These are phyloP conservation scores for Metschnikowia borealis DNA, from an alignment of 805 yeast genomes.

Conservation along the genomic window DNA sequence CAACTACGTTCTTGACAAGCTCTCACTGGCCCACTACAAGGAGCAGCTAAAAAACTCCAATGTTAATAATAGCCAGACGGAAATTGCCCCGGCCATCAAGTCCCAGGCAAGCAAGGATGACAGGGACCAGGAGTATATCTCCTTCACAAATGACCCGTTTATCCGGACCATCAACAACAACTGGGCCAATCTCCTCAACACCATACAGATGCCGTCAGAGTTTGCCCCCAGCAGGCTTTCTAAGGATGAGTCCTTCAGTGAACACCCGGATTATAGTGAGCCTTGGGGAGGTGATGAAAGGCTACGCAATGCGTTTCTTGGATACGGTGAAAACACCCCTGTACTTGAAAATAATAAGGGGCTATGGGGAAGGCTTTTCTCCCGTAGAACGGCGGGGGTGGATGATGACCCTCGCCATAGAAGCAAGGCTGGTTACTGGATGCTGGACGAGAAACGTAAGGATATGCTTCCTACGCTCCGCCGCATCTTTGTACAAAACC, in stretches of 20 bases:
- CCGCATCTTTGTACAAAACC: conserved; percentile 63
- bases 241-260: conserved; percentile 22
- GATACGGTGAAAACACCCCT: conserved; percentile 30
- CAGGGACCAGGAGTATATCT: conserved; percentile 30
- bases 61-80: conserved; percentile 21
- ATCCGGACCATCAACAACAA: conserved; percentile 38
- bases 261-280: conserved; percentile 42
- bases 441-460: conserved; percentile 57
- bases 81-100: conserved; percentile 7
- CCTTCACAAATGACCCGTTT: conserved; percentile 37
- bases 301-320: conserved; percentile 49
- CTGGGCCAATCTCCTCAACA: conserved; percentile 50
- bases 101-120: conserved; percentile 9
- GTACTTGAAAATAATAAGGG: conserved; percentile 19
- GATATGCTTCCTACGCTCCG: conserved; percentile 61
- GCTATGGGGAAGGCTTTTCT: conserved; percentile 13
- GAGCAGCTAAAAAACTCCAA: conserved; percentile 34
- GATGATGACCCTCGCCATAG: conserved; percentile 32
- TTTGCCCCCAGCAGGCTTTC: conserved; percentile 26
- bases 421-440: conserved; percentile 65
- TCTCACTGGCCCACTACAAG: conserved; percentile 40
- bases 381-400: conserved; percentile 5
- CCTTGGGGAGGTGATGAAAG: conserved; percentile 74
- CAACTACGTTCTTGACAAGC: conserved; percentile 58
- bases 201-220: conserved; percentile 44